Base-by-base conservation (phyloP, 2,329 filamentous ascomycete genomes). In the Thelonectria olida region DNA sequence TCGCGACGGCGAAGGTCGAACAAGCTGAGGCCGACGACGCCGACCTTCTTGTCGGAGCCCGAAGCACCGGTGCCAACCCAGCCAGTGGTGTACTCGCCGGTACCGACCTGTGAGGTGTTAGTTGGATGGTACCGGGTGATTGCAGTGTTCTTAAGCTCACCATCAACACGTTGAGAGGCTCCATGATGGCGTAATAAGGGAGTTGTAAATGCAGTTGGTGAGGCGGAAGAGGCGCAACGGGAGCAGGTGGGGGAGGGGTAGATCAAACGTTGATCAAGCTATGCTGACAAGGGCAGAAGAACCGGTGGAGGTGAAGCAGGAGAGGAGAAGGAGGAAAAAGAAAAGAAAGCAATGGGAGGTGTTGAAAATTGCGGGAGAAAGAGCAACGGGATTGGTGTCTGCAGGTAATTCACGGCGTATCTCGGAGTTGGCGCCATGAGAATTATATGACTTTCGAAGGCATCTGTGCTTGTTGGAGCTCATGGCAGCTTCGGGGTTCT, bases 21-120 rank as follows among this genome's bases (percentile, higher is more conserved):
- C 68, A 97, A 83, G 22, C 92, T 95, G 75, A 97, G 81, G 39
- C 92, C 94, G 17, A 97, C 94, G 9, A 97, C 95, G 60, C 95
- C 94, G 50, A 97, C 91, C 79, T 97, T 97, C 83, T 97, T 97
- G 84, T 97, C 95, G 50, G 93, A 97, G 10, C 87, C 90, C 4
- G 93, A 97, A 52, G 89, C 90, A 61, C 90, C 91, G 62, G 89
- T 90, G 59, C 92, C 93, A 58, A 97, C 93, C 71, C 96, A 97
- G 59, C 94, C 94, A 42, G 95, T 97, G 72, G 95, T 97, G 84
- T 97, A 97, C 85, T 97, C 94, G 73, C 94, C 95, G 10, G 94
- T 97, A 67, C 94, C 94, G 61, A 97, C 87, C 91, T 90, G 45
- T 69, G 47, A n/a, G 39, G 54, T 51, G 53, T 66, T 54, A 67